Conservation (phyloP, 2,329 filamentous ascomycete species). For the Colletotrichum sp. region DNA sequence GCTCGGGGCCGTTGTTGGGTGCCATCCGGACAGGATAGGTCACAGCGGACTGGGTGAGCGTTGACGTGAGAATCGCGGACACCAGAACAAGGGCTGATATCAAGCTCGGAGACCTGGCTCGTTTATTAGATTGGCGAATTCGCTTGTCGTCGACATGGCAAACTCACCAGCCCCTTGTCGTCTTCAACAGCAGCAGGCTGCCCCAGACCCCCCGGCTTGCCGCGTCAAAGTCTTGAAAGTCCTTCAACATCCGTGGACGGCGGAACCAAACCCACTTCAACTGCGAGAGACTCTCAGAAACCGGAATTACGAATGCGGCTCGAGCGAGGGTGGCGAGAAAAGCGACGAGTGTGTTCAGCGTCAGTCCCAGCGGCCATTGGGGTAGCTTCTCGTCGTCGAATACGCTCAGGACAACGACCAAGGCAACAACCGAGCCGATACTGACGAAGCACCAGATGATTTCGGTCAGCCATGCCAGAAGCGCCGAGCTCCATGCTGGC, state of each 20-base stretch:
- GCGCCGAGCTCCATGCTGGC: not conserved
- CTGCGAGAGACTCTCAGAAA: constrained; percentile 27
- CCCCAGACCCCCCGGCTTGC: constrained; percentile 23
- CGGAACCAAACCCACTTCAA: constrained; percentile 29
- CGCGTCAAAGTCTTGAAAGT: constrained; percentile 27
- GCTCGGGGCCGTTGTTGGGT: not conserved
- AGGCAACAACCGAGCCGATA: not conserved
- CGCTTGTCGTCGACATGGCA: not conserved
- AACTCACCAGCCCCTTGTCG: not conserved
- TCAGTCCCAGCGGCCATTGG: constrained; percentile 25
- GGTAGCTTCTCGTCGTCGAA: not conserved
- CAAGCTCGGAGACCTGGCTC: not conserved
- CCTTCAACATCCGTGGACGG: constrained; percentile 11
- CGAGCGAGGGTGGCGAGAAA: constrained; percentile 28
- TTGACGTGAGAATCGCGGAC: constrained; percentile 3
- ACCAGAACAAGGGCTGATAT: not conserved
- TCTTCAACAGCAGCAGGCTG: constrained; percentile 2
- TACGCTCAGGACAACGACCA: not conserved
- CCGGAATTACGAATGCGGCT: constrained; percentile 25
- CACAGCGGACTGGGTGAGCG: constrained; percentile 2
- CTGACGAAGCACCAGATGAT: not conserved
- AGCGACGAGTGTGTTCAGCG: constrained; percentile 30
- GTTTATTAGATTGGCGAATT: not conserved
- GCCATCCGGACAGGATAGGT: not conserved
- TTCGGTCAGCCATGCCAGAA: not conserved